Evolutionary conservation across 2,329 filamentous ascomycete species (phyloP).

Genomic region (Diaporthe ilicicola): DNA sequence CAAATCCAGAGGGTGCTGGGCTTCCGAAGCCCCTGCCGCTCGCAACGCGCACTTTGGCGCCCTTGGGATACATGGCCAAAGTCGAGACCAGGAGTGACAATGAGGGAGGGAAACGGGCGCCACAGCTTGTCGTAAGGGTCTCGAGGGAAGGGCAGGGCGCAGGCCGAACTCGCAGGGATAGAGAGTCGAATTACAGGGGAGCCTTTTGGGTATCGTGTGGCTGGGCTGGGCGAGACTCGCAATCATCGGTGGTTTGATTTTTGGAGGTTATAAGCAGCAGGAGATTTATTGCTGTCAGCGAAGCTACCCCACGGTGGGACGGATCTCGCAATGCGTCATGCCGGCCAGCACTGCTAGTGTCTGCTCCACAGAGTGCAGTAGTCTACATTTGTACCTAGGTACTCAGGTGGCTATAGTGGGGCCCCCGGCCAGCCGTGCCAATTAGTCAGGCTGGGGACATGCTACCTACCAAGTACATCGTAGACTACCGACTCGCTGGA

Average conservation of each 20-base stretch:
- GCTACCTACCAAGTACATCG: no score
- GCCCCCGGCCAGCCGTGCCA: no score
- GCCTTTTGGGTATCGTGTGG: neutral
- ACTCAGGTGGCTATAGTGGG: no score
- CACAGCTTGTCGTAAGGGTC: neutral
- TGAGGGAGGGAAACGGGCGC: neutral
- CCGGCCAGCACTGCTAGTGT: conserved; percentile 15
- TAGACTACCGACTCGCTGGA: no score
- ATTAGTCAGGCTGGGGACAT: no score
- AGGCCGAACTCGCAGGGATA: neutral
- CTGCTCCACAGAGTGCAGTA: neutral
- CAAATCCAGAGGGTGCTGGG: conserved; percentile 44
- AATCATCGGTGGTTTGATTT: neutral
- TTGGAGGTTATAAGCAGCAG: neutral
- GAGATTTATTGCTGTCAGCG: neutral
- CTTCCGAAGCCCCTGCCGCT: conserved; percentile 34
- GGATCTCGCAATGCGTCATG: conserved; percentile 21
- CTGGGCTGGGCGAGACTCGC: neutral
- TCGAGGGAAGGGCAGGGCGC: neutral
- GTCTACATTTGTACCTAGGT: neutral
- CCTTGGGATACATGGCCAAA: conserved; percentile 23
- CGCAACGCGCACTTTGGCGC: conserved; percentile 27
- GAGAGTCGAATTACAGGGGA: neutral
- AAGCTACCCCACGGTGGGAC: conserved; percentile 24
- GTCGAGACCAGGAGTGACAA: neutral